Evolutionary conservation across 164 flowering plant species (phyloP).

Genomic region (Chimonanthus salicifolius): DNA sequence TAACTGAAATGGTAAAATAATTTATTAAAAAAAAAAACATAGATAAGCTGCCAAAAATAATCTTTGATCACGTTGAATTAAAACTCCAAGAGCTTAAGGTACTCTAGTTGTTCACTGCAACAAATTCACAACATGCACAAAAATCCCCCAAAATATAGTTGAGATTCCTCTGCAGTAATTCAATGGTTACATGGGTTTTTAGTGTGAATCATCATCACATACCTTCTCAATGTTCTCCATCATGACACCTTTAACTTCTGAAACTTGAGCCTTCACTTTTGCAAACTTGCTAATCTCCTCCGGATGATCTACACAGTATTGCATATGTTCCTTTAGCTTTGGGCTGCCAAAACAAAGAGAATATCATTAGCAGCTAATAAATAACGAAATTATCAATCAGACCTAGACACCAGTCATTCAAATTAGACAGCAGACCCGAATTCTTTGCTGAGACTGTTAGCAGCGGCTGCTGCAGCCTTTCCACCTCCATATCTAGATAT

Average conservation of each 20-base stretch:
- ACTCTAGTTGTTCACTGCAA: background rate
- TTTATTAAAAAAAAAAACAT: no score
- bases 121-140: background rate
- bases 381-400: background rate
- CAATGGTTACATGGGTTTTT: background rate
- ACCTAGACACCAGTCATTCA: background rate
- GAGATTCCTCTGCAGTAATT: background rate
- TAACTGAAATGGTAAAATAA: no score
- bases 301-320: slow-evolving; percentile 24
- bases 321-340: slow-evolving; percentile 23
- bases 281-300: slow-evolving; percentile 28
- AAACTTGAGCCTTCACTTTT: slow-evolving; percentile 32
- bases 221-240: slow-evolving; percentile 32
- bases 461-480: slow-evolving; percentile 20
- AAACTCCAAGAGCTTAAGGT: background rate
- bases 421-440: slow-evolving; percentile 14
- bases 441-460: slow-evolving; percentile 24
- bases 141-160: background rate
- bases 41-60: no score
- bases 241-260: slow-evolving; percentile 33
- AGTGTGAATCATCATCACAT: background rate
- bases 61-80: no score
- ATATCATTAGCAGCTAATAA: background rate
- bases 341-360: slow-evolving; percentile 10
- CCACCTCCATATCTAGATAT: slow-evolving; percentile 24